phyloP scores from a whole-genome alignment of 495 filamentous ascomycete genomes.

The Xylaria castorea region DNA sequence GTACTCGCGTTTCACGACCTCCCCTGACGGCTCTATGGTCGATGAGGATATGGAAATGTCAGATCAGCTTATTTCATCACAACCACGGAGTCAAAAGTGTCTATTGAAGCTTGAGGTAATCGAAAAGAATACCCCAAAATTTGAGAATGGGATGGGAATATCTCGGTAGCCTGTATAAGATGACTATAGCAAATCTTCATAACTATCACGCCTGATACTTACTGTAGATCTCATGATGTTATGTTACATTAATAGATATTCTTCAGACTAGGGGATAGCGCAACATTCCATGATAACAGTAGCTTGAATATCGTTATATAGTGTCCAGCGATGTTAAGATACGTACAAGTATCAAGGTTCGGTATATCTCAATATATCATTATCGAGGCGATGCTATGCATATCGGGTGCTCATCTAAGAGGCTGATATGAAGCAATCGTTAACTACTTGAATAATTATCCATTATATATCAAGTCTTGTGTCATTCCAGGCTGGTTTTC shows the following conservation, averaged over 20 bases:
- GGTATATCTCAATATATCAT: neutral
- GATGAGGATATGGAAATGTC: slow-evolving; percentile 61
- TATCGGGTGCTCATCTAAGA: neutral
- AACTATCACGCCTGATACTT: neutral
- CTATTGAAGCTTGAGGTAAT: slow-evolving; percentile 48
- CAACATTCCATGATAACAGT: neutral
- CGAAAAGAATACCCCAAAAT: slow-evolving; percentile 20
- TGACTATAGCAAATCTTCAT: neutral
- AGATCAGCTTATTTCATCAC: slow-evolving; percentile 66
- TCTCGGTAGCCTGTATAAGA: neutral
- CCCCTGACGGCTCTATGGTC: slow-evolving; percentile 58
- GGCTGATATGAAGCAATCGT: neutral
- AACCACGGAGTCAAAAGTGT: slow-evolving; percentile 62
- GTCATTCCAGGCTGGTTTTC: neutral
- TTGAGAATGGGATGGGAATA: neutral
- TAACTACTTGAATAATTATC: neutral
- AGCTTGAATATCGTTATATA: neutral
- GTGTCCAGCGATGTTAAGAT: neutral
- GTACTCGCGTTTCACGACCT: slow-evolving; percentile 63
- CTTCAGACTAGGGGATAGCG: neutral
- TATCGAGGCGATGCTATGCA: neutral
- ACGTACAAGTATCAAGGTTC: neutral
- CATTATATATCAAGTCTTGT: neutral
- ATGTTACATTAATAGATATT: neutral
- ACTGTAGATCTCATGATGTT: neutral